These are phyloP conservation scores for Eutypella sp. DNA, from an alignment of 2,329 filamentous ascomycete genomes.

Conservation along the genomic window DNA sequence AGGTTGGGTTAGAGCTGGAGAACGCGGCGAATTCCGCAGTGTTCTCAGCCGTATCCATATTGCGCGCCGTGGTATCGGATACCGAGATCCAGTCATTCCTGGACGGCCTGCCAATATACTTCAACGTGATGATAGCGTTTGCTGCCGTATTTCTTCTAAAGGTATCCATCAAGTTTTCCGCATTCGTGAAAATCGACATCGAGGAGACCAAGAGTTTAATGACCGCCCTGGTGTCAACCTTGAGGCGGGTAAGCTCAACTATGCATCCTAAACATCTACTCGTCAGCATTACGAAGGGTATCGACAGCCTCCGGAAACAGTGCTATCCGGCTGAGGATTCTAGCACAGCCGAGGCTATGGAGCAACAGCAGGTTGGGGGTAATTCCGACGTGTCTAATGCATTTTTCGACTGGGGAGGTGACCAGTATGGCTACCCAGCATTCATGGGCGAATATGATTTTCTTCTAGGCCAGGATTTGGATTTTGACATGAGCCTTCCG, in stretches of 20 bases:
- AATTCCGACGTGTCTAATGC: too few species aligned
- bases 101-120: constrained; percentile 22
- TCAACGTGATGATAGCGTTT: constrained; percentile 26
- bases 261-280: constrained; percentile 18
- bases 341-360: too few species aligned
- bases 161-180: constrained; percentile 12
- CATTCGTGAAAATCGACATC: constrained; percentile 11
- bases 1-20: constrained; percentile 12
- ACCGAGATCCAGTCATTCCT: constrained; percentile 18
- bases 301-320: too few species aligned
- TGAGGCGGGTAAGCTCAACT: constrained; percentile 4
- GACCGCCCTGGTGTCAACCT: constrained; percentile 1
- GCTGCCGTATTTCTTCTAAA: constrained; percentile 23
- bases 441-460: too few species aligned
- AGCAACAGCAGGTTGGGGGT: too few species aligned
- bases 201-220: constrained; percentile 16
- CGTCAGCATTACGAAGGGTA: constrained; percentile 5
- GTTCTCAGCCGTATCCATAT: constrained; percentile 18
- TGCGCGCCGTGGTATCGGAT: constrained; percentile 17
- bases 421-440: too few species aligned
- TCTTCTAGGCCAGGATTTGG: too few species aligned
- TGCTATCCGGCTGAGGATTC: too few species aligned
- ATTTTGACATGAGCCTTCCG: too few species aligned
- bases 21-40: constrained; percentile 23
- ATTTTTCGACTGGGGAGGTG: too few species aligned